Conservation (phyloP, 148 eudicot species). For the Nepenthes gracilis region DNA sequence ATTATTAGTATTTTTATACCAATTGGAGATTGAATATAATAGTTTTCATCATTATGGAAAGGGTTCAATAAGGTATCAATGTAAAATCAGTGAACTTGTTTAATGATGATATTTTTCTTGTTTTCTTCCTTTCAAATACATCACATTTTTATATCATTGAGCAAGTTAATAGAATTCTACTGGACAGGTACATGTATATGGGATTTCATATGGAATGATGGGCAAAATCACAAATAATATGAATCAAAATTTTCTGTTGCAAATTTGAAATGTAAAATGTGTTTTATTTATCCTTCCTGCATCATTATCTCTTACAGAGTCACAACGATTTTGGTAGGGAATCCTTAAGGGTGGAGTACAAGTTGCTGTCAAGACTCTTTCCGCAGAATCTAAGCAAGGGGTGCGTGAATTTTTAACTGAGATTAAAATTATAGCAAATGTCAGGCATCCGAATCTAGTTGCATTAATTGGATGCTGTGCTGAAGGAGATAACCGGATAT, state of each 20-base stretch:
- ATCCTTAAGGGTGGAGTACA: slow-evolving; percentile 44
- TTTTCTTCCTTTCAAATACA: no score
- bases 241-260: no score
- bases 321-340: slow-evolving; percentile 33
- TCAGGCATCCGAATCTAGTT: slow-evolving; percentile 75
- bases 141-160: neutral
- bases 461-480: slow-evolving; percentile 77
- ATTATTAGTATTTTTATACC: no score
- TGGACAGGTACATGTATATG: no score
- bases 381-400: slow-evolving; percentile 88
- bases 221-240: no score
- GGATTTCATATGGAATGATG: no score
- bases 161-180: neutral
- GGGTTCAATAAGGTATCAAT: no score
- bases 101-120: no score
- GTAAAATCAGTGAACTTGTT: no score
- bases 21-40: no score
- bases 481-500: slow-evolving; percentile 54
- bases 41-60: no score
- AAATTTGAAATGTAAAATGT: no score
- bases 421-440: slow-evolving; percentile 65
- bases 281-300: neutral
- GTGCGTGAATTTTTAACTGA: slow-evolving; percentile 72
- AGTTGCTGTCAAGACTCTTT: slow-evolving; percentile 82
- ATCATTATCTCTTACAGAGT: neutral